Evolutionary conservation across 202 grass and related monocot species (phyloP), one percentile per base, ranked within the genome.

Genomic region (Miscanthus sacchariflorus): DNA sequence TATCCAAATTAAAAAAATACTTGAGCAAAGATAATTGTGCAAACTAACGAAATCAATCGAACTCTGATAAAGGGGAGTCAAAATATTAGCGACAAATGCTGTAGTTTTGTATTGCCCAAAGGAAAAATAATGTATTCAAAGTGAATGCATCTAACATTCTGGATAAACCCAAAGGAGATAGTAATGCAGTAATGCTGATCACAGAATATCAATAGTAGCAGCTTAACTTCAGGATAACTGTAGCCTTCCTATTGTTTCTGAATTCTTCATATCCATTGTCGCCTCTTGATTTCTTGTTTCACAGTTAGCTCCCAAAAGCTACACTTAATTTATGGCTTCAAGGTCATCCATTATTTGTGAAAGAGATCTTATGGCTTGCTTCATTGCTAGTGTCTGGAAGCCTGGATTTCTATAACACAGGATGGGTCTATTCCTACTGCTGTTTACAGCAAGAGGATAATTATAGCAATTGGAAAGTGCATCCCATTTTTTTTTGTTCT

Each of bases 251-350:
- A 35, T 52, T 76, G 74, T 52, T 79, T 67, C 39, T 46, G 4
- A 80, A 45, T 43, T 44, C 12, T n/a, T 64, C 19, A 44, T 8
- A 63, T 65, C 63, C 2, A 9, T 79, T 40, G 56, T 79, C 19
- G 23, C 50, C 52, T 78, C 54, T 64, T 74, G n/a, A 43, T 74
- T 74, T 74, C 2, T 27, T 46, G 42, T 75, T 74, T 75, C 72
- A 6, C 7, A 28, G 3, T 76, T 52, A 50, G 3, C 45, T 76
- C 73, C 25, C 7, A 6, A 30, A 33, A 33, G 9, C 27, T 50
- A 30, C 72, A 75, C 43, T 27, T 28, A 75, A 12, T 75, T 28
- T 24, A 48, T 13, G 6, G 12, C 6, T 75, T 72, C 21, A 45
- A 73, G 39, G 11, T n/a, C 13, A 3, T 19, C 73, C 13, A 42